Base-by-base conservation (phyloP, 148 eudicot genomes). In the Spergularia marina region DNA sequence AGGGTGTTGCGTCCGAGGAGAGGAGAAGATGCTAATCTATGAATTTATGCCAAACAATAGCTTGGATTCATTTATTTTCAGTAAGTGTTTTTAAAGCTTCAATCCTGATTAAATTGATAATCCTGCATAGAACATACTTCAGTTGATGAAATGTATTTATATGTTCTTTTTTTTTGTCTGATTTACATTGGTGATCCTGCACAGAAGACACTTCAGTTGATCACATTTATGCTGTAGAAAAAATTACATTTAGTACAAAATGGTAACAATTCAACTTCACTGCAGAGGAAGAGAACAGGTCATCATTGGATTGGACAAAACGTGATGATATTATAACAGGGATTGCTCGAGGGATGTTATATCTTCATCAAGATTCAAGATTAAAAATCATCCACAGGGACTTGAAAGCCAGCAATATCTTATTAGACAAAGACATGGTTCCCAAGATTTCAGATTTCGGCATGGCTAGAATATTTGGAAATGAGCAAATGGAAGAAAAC, bases 361-460 rank as follows among this genome's bases (percentile, higher is more conserved):
- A 88, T 74, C 91, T 88, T 86, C 91, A 88, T 63, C 86, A 85
- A 74, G 89, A 88, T 61, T 88, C 91, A 0, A 76, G 89, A 69
- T 74, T 86, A 47, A 82, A 85, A 77, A 89, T 89, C 61, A 89
- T 89, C 63, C 92, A 89, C 21, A 78, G 92, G 68, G 90, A 89
- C 77, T 70, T 89, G 53, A 89, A 89, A 72, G 88, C 90, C 40
- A 81, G 88, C 74, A 89, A 89, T 70, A 62, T 89, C 39, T 71
- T 89, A 17, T 78, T 89, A 7, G 92, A 89, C 62, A 68, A 64
- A 20, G 87, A 82, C 17, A 75, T 85, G 90, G 83, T 77, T 49
- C 92, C 90, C 0, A 89, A 89, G 77, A 80, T 89, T 52, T 82
- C 90, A 4, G 92, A 89, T 74, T 89, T 89, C 73, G 92, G 92